phyloP scores from a whole-genome alignment of 2,329 filamentous ascomycete species.

The Aspergillus pseudoviridinutans region DNA sequence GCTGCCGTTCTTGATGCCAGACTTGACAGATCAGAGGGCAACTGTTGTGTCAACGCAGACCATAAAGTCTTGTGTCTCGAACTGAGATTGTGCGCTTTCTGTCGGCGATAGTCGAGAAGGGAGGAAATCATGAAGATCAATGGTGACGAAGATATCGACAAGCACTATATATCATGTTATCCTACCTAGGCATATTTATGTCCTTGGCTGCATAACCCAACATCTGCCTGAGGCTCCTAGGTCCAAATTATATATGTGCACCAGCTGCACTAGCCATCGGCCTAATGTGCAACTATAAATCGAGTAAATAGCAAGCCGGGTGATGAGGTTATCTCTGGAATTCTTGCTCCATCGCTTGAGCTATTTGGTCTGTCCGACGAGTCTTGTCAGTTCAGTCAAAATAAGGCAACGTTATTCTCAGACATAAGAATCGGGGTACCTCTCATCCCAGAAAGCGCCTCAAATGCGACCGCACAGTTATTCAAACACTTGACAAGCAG shows the following conservation, averaged over 20 bases:
- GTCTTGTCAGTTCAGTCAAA: not conserved
- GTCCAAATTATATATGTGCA: not conserved
- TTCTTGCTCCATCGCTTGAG: constrained; percentile 1
- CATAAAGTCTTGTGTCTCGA: not conserved
- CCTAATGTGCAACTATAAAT: not conserved
- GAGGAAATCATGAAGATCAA: no score
- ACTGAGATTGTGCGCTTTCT: not conserved
- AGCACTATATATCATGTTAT: no score
- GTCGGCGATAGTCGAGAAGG: no score
- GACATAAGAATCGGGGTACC: constrained; percentile 3
- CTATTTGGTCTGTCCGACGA: not conserved
- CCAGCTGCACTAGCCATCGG: not conserved
- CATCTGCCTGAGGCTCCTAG: not conserved
- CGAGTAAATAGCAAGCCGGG: no score
- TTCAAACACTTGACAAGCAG: constrained; percentile 13
- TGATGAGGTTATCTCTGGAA: not conserved
- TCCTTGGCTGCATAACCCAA: no score
- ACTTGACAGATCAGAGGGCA: not conserved
- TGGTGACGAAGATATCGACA: not conserved
- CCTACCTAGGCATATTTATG: no score
- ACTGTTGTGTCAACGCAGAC: not conserved
- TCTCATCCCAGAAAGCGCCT: constrained; percentile 19
- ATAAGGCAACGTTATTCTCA: not conserved
- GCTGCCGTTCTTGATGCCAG: no score
- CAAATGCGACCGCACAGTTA: constrained; percentile 21